Evolutionary conservation across 1,139 yeast species (phyloP), one percentile per base, ranked within the genome.

Genomic region (Candida tropicalis): DNA sequence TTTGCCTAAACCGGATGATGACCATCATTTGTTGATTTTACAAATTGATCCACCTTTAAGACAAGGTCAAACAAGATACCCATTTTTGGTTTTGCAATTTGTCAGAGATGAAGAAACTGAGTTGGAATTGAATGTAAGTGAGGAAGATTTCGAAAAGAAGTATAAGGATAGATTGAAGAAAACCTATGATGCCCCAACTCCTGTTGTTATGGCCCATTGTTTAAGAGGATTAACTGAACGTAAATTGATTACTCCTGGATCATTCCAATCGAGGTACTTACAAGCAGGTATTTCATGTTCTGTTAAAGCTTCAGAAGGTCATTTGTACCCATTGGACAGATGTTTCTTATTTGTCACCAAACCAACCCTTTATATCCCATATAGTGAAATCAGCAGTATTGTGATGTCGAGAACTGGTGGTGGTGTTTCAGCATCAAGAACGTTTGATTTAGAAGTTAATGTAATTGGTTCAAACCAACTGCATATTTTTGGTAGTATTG

Each of bases 1-100:
- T 16, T 75, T 93, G 51, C 99, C 99, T 28, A 90, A 90, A 60
- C 91, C 96, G 1, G 99, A 95, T 63, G 97, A 90, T 49, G 75
- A 87, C 40, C 96, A 93, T 62, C 96, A 91, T 63, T 74, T 90
- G 54, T 75, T 93, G 57, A 84, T 93, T 12, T 70, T 93, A 47
- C 97, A 95, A 58, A 85, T 95, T 35, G 98, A 93, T 56, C 99
- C 99, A 22, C 99, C 99, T 4, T 73, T 74, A 53, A 70, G 79
- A 62, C 79, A 93, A 68, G 99, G 99, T 45, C 98, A 93, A 69
- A 95, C 99, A 0, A 79, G 97, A 50, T 93, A 93, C 60, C 96
- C 97, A 38, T 95, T 89, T 64, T 71, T 93, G 60, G 95, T 90
- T 9, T 69, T 91, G 64, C 99, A 93, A 66, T 89, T 93, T 62